Evolutionary conservation across 129 eudicot species (phyloP), one percentile per base, ranked within the genome.

Genomic region (Logfia minima): DNA sequence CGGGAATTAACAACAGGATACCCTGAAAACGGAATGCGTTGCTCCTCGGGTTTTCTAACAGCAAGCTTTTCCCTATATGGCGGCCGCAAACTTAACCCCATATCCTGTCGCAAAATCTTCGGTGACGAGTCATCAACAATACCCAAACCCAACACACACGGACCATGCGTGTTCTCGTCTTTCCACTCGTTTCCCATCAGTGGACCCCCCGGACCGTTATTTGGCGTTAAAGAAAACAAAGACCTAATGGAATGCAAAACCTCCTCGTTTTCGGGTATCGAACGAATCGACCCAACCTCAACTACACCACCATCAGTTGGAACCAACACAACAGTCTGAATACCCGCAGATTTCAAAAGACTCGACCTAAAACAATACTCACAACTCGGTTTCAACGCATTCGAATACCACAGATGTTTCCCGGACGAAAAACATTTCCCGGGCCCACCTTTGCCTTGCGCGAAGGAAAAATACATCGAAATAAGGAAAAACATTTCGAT

Each of bases 381-480:
- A 5, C 73, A 55, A 4, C 76, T 31, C 0, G 93, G 81, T 58
- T 79, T 83, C 80, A 89, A 75, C 10, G 78, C 83, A 70, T 86
- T 92, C 81, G 13, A 88, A 10, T 43, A 71, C 98, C 98, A 93
- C 2, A 84, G 68, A 34, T 87, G 91, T 55, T 84, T 84, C 5
- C 96, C 91, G 0, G 91, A 83, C 4, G 34, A 71, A 53, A 90
- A 90, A 76, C 96, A 90, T 31, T 70, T 81, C 8, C 98, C 98
- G 0, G 97, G 98, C 0, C 97, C 98, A 0, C 98, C 98, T 84
- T 93, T 85, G 2, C 87, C 90, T 18, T 79, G 71, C 17, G 84
- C 84, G 51, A 93, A 93, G 1, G 90, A 90, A 72, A 90, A 93
- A 78, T 93, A 93, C 98, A 93, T 90, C 2, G 98, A 93, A 2